Base-by-base conservation (phyloP, 2,329 filamentous ascomycete genomes). In the Fusarium xylarioides region DNA sequence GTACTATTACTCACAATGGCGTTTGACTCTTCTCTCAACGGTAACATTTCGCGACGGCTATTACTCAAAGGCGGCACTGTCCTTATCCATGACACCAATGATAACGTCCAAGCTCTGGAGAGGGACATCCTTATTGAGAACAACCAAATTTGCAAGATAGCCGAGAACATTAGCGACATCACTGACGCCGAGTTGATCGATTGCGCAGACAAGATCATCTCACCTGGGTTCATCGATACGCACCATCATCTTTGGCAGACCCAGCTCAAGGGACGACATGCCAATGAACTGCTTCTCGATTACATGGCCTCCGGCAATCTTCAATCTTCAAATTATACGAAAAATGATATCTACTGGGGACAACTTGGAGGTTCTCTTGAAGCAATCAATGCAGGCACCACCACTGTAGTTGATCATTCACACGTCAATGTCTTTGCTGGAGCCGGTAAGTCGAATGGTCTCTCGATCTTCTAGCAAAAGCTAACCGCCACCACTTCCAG, bases 241-340 rank as follows among this genome's bases (percentile, higher is more conserved):
- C 65, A 68, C 16, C 65, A 68, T 38, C 65, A 68, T 26, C 46
- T 68, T 28, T 68, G 63, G 65, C 65, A 68, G 16, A 68, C 65
- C 3, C 65, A 68, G 12, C 47, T 68, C 11, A 68, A 68, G 12
- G 65, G 65, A 15, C n/a, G 65, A 4, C 65, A 68, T 16, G 47
- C 65, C 0, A 42, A 68, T 12, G 46, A 68, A 7, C 30, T 68
- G 3, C 44, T 68, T 4, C 47, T 68, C 8, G 65, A 68, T 15
- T 68, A 68, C n/a, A 62, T 68, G 42, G 47, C 37, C 0, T 46
- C 47, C 0, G 65, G 65, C 9, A 68, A 62, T 15, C 18, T 73
- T 16, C 49, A 68, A 26, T 44, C 56, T 15, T 73, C 40, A 0
- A 70, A 56, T 3, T 55, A 63, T 6, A 52, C 49, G 3, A 40